phyloP scores from a whole-genome alignment of 2,329 filamentous ascomycete species.

The Hymenoscyphus infarciens region DNA sequence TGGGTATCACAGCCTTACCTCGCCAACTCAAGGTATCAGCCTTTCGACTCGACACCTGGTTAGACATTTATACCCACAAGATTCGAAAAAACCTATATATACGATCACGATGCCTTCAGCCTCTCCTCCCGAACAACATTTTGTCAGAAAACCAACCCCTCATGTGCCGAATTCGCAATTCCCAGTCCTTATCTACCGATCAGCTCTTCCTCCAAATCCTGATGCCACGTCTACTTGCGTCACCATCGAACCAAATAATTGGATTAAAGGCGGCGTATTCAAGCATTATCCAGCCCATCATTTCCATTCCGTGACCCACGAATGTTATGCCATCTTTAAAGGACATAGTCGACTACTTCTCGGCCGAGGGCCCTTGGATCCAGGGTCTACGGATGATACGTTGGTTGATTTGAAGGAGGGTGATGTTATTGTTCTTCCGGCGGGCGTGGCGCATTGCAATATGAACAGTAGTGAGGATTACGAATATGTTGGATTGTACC shows the following conservation, averaged over 20 bases:
- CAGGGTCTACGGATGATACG: constrained; percentile 16
- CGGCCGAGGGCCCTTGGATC: constrained; percentile 32
- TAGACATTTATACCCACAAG: background rate
- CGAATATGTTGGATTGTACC: constrained; percentile 38
- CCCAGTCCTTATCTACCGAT: constrained; percentile 37
- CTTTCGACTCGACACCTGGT: background rate
- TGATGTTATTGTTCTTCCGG: constrained; percentile 38
- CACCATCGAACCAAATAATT: constrained; percentile 33
- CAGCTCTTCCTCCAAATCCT: constrained; percentile 31
- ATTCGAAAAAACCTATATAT: background rate
- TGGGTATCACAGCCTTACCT: background rate
- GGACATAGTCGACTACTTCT: constrained; percentile 33
- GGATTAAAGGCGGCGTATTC: constrained; percentile 34
- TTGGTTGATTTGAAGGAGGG: constrained; percentile 25
- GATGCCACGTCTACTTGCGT: constrained; percentile 25
- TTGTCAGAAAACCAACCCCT: constrained; percentile 23
- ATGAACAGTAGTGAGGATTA: constrained; percentile 33
- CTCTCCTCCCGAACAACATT: constrained; percentile 19
- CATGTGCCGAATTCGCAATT: constrained; percentile 36
- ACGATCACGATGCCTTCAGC: constrained; percentile 14
- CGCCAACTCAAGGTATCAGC: background rate
- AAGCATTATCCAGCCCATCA: constrained; percentile 25
- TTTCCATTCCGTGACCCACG: constrained; percentile 39
- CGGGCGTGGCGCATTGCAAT: constrained; percentile 36
- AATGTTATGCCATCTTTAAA: constrained; percentile 37